Evolutionary conservation across 2,329 filamentous ascomycete genomes (phyloP).

Genomic region (Calonectria pseudoreteaudii): DNA sequence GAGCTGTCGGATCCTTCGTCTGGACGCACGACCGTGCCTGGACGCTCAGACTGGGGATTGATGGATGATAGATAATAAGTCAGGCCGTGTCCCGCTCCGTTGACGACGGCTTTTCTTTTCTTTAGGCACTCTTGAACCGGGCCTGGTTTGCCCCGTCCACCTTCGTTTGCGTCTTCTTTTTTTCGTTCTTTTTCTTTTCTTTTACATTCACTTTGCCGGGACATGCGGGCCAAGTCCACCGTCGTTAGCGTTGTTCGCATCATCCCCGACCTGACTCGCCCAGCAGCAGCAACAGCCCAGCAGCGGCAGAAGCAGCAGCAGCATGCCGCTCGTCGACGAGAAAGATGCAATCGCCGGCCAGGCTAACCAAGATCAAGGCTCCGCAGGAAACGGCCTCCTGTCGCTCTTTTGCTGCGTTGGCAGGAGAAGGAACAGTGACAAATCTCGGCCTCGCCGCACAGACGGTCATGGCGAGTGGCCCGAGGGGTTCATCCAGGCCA

Average conservation of each 20-base stretch:
- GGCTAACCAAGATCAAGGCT: too few species aligned
- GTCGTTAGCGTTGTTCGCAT: too few species aligned
- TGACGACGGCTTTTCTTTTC: not conserved
- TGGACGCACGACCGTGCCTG: not conserved
- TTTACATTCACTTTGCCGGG: not conserved
- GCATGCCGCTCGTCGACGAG: not conserved
- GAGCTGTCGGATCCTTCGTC: not conserved
- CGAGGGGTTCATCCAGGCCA: not conserved
- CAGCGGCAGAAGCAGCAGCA: not conserved
- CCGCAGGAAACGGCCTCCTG: not conserved
- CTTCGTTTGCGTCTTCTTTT: not conserved
- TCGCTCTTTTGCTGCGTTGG: not conserved
- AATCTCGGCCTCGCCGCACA: not conserved
- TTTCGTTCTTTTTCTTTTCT: not conserved
- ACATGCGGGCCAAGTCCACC: constrained; percentile 1
- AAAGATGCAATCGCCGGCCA: not conserved
- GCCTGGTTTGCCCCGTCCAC: not conserved
- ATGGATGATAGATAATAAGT: not conserved
- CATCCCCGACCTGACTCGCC: not conserved
- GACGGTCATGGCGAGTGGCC: constrained; percentile 1
- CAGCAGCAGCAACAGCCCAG: not conserved
- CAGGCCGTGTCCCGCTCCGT: too few species aligned
- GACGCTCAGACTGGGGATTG: not conserved
- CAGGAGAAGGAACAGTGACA: not conserved
- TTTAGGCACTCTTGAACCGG: not conserved